Evolutionary conservation across 2,329 filamentous ascomycete species (phyloP), one percentile per base, ranked within the genome.

Genomic region (Chaetomiaceae sp.): DNA sequence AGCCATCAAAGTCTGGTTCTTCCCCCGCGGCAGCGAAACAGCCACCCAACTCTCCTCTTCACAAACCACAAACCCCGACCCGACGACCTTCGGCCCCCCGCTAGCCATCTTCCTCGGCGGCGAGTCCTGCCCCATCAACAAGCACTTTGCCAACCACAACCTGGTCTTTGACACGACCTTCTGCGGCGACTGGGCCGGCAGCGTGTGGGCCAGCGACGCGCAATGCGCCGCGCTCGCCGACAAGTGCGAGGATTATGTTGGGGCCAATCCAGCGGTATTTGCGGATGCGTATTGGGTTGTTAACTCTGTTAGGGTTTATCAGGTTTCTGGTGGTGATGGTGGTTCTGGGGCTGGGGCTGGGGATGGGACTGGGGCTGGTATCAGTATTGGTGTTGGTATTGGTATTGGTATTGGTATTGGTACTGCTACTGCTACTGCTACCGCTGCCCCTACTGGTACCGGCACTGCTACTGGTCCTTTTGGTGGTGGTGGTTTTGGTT

Each of bases 111-210:
- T 95, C 68, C 69, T 73, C 4, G 79, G 82, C 10, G 77, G 74
- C 19, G 19, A 9, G 35, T 81, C 78, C 50, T 96, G 92, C 69
- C 72, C 91, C 60, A 86, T 95, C 57, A 73, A 83, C 54, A 58
- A 69, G 1, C 77, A 85, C 67, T 95, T 96, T 72, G 72, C 72
- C 53, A 69, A 85, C 53, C 79, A 95, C 71, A 79, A 85, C 60
- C 82, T 96, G 56, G 79, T 92, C 56, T 84, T 93, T 67, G 82
- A 92, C 69, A 93, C 84, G 1, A 87, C 86, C 5, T 89, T 95
- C 66, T 96, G 91, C 68, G 91, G 91, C 17, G 81, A 86, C 63
- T 96, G 90, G 90, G 90, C 90, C 7, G 88, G 88, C 20, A 65
- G 72, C 37, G 81, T 83, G 30, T 95, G 86, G 85, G 62, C 63